Base-by-base conservation (phyloP, 352 stramenopile species). In the Globisporangium splendens region DNA sequence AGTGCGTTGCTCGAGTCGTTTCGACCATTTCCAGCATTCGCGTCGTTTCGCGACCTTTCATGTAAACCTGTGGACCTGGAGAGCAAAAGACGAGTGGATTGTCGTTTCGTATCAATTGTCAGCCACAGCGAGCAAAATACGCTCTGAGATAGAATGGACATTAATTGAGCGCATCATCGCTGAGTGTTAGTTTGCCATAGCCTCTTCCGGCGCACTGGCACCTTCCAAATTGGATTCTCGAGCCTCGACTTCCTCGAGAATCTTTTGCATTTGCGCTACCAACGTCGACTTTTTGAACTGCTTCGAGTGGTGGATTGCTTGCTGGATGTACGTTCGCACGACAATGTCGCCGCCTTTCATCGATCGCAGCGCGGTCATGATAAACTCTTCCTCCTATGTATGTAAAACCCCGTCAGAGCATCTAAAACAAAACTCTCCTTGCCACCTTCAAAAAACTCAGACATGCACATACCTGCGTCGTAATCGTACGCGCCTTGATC, bases 341-440 rank as follows among this genome's bases (percentile, higher is more conserved):
- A 83, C 75, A 21, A 70, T 66, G 12, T 76, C 69, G 0, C 83
- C 76, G 2, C 83, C 83, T 59, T 89, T 86, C 78, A 93, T 91
- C n/a, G 77, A 73, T 4, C 67, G 65, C 35, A 93, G 66, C 24
- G 74, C 81, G 48, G 70, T 85, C 31, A 91, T 65, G 54, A 93
- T 73, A 62, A 93, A 93, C 49, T 91, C 81, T 50, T 89, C 77
- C 52, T 93, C 83, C 81, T 91, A 38, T 1, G 59, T 8, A 42
- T 21, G 59, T n/a, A 10, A 24, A 57, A 15, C 18, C 18, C 12
- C 5, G 13, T 61, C n/a, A 61, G 46, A 39, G 7, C 15, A 3
- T 7, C 14, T 18, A 10, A 20, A 13, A 6, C 24, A 21, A 51
- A 22, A 46, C 14, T 15, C 38, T 35, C 28, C 28, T 35, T 35